Conservation (phyloP, 148 eudicot species). For the Drosera capensis region DNA sequence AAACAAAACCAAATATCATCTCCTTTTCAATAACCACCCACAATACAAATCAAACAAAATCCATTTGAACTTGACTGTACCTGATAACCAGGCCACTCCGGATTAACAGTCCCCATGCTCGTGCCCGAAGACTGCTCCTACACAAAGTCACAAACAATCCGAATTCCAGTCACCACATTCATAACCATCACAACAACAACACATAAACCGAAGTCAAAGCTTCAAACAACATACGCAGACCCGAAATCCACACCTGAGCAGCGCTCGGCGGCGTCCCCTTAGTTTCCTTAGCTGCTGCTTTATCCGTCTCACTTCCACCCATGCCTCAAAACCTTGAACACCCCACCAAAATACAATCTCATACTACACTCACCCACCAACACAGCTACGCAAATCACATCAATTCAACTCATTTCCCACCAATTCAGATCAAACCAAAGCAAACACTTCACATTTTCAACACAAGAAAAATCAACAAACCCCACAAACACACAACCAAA, state of each 20-base stretch:
- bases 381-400: too few relatives aligned
- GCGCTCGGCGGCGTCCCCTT: constrained; percentile 34
- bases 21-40: background rate
- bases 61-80: constrained; percentile 16
- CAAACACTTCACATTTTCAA: too few relatives aligned
- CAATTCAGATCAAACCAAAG: too few relatives aligned
- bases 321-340: constrained; percentile 14
- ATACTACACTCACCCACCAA: too few relatives aligned
- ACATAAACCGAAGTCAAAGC: background rate
- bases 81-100: constrained; percentile 97
- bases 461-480: too few relatives aligned
- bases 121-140: constrained; percentile 65
- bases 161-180: too few relatives aligned
- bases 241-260: constrained; percentile 12
- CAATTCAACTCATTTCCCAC: too few relatives aligned
- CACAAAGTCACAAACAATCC: too few relatives aligned
- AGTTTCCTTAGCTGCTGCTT: constrained; percentile 50
- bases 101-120: constrained; percentile 44
- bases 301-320: constrained; percentile 88
- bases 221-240: constrained; percentile 1
- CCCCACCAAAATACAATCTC: background rate
- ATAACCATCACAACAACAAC: background rate
- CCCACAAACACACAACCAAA: too few relatives aligned
- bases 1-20: constrained; percentile 10
- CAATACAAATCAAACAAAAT: constrained; percentile 2